phyloP scores from a whole-genome alignment of 768 basidiomycete genomes.

The Tubosaeta brunneosetosa region DNA sequence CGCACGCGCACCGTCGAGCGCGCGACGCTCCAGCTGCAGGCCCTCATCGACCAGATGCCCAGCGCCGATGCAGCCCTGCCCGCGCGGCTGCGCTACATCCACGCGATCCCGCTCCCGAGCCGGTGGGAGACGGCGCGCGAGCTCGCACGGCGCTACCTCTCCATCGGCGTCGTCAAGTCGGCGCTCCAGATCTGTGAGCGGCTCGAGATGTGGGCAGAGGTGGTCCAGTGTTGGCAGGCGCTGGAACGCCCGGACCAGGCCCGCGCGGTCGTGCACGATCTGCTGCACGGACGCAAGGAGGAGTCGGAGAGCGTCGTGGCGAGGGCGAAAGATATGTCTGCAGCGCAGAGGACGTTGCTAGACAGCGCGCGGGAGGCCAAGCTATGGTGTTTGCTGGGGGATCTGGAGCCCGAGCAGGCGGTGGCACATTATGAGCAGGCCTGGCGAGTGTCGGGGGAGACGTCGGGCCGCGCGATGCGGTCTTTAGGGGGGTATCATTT shows the following conservation, averaged over 20 bases:
- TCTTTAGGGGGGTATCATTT: conserved; percentile 86
- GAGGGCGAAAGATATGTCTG: conserved; percentile 50
- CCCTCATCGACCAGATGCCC: conserved; percentile 95
- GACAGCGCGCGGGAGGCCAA: conserved; percentile 80
- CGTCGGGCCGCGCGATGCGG: conserved; percentile 87
- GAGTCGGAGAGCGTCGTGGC: conserved; percentile 72
- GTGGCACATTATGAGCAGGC: conserved; percentile 74
- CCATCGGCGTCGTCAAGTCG: conserved; percentile 82
- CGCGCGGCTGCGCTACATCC: conserved; percentile 78
- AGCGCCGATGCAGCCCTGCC: conserved; percentile 68
- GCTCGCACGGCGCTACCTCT: conserved; percentile 76
- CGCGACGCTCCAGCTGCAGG: conserved; percentile 87
- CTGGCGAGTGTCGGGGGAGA: conserved; percentile 75
- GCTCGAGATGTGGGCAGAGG: conserved; percentile 98
- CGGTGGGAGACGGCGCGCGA: conserved; percentile 94
- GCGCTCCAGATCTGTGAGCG: conserved; percentile 92
- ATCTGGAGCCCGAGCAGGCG: conserved; percentile 73
- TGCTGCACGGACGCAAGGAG: conserved; percentile 78
- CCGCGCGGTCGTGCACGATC: conserved; percentile 73
- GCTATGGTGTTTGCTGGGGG: conserved; percentile 92
- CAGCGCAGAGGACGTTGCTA: conserved; percentile 38
- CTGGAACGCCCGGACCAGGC: conserved; percentile 79
- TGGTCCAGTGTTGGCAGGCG: conserved; percentile 79
- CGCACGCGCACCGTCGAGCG: conserved; percentile 93
- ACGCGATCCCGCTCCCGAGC: conserved; percentile 77